Conservation (phyloP, 495 filamentous ascomycete genomes). For the Penicillium angulare region DNA sequence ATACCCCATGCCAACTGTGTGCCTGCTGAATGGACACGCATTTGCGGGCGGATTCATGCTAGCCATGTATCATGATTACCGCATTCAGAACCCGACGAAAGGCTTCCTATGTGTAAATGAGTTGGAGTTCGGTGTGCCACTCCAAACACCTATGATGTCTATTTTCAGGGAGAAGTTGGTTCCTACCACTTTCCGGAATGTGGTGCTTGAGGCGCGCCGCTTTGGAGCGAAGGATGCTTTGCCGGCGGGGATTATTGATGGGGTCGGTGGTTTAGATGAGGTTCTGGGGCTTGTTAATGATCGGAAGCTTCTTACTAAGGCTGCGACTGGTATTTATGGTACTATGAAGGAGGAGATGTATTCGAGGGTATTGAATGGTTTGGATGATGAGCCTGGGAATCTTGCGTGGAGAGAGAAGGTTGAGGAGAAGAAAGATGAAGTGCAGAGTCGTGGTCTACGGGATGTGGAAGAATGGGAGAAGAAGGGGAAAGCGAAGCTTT, state of each 20-base stretch:
- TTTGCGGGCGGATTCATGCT: slow-evolving; percentile 80
- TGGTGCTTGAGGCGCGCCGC: slow-evolving; percentile 68
- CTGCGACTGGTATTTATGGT: slow-evolving; percentile 61
- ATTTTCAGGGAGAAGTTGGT: slow-evolving; percentile 69
- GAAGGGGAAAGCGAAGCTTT: slow-evolving; percentile 47
- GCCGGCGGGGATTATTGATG: slow-evolving; percentile 66
- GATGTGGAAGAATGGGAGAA: slow-evolving; percentile 43
- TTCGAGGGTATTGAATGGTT: slow-evolving; percentile 52
- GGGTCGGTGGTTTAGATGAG: slow-evolving; percentile 60
- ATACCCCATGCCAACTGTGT: slow-evolving; percentile 81
- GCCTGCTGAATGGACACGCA: slow-evolving; percentile 75
- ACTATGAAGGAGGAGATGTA: slow-evolving; percentile 73
- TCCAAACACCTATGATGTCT: slow-evolving; percentile 67
- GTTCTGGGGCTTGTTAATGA: slow-evolving; percentile 54
- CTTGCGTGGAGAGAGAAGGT: slow-evolving; percentile 43
- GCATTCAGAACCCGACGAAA: slow-evolving; percentile 63
- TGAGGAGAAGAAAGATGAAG: slow-evolving; percentile 27
- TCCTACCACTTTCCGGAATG: slow-evolving; percentile 51
- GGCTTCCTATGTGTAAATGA: slow-evolving; percentile 79
- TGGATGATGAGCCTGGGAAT: slow-evolving; percentile 47
- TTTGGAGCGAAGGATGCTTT: slow-evolving; percentile 60
- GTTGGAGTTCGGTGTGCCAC: slow-evolving; percentile 70
- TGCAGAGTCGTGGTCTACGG: slow-evolving; percentile 21
- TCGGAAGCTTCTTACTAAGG: slow-evolving; percentile 56
- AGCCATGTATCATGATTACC: slow-evolving; percentile 82